Base-by-base conservation (phyloP, 352 stramenopile species). In the Globisporangium iwayamae region DNA sequence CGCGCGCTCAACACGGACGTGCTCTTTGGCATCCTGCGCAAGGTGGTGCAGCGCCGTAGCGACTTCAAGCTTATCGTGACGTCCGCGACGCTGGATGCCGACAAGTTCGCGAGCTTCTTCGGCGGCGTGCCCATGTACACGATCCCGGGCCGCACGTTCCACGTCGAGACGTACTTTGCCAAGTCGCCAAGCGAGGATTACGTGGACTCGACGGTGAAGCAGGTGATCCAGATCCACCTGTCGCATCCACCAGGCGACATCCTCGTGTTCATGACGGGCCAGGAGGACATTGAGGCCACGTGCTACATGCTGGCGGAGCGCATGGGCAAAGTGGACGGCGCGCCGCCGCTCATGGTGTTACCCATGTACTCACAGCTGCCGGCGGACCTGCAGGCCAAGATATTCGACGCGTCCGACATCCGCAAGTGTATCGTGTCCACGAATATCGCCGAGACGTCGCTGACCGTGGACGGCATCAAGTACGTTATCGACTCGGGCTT, bases 331-430 rank as follows among this genome's bases (percentile, higher is more conserved):
- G 73, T 99, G 14, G 93, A 96, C 36, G 91, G 93, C 46, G 87
- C 94, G 4, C 93, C 94, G 20, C 96, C 96, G 20, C 78, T 99
- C 7, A 89, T 99, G 68, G 84, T 99, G 39, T 81, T 99, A 9
- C 98, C 98, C n/a, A 99, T 99, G 96, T 99, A 99, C 78, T 99
- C 94, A 47, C 96, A 99, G 73, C 85, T 99, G 25, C 96, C 97
- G 1, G 94, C 96, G 4, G 97, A 99, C 71, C 71, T 99, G 13
- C 98, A 99, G 73, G 93, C 95, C 7, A 98, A 98, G 73, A 99
- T 99, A 56, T 99, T 99, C 63, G 95, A 99, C 67, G 89, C 94
- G 2, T 97, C 94, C 3, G 90, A 97, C 36, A 74, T 96, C 47
- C 83, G 96, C 60, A 99, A 99, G 72, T 98, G 97, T 58, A 98